Evolutionary conservation across 108 stramenopile genomes (phyloP).

Genomic region (Conticribra guillardii): DNA sequence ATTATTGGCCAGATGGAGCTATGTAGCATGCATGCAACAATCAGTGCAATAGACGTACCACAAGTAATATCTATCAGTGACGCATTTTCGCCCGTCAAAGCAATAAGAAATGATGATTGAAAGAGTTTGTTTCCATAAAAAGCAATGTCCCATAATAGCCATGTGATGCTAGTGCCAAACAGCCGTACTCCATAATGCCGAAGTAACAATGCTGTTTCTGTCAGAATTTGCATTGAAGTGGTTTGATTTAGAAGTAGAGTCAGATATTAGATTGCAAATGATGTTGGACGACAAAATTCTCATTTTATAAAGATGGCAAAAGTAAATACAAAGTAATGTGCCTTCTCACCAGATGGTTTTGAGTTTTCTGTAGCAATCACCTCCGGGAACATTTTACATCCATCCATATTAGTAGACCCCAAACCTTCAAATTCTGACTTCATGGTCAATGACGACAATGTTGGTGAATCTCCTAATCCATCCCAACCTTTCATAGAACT

Average conservation of each 20-base stretch:
- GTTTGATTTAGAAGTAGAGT: too few relatives aligned
- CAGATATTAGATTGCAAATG: too few relatives aligned
- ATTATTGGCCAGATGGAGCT: too few relatives aligned
- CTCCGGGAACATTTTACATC: constrained; percentile 25
- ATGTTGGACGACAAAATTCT: too few relatives aligned
- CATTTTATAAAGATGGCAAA: too few relatives aligned
- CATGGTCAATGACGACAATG: constrained; percentile 23
- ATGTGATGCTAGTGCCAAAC: constrained; percentile 64
- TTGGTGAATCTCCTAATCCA: constrained; percentile 14
- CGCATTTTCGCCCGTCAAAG: constrained; percentile 57
- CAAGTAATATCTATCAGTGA: constrained; percentile 54
- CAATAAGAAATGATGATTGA: constrained; percentile 65
- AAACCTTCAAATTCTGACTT: constrained; percentile 28
- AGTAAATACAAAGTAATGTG: neutral
- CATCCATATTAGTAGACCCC: constrained; percentile 35
- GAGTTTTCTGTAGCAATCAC: constrained; percentile 11
- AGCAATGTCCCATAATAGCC: constrained; percentile 81
- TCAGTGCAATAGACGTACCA: constrained; percentile 25
- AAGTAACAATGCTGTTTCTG: constrained; percentile 36
- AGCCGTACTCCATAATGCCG: constrained; percentile 67
- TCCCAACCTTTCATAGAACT: constrained; percentile 17
- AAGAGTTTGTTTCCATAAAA: constrained; percentile 88
- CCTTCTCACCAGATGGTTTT: neutral
- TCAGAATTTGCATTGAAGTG: too few relatives aligned
- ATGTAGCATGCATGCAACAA: too few relatives aligned